phyloP scores from a whole-genome alignment of 805 yeast species.

The Candida ovalis region DNA sequence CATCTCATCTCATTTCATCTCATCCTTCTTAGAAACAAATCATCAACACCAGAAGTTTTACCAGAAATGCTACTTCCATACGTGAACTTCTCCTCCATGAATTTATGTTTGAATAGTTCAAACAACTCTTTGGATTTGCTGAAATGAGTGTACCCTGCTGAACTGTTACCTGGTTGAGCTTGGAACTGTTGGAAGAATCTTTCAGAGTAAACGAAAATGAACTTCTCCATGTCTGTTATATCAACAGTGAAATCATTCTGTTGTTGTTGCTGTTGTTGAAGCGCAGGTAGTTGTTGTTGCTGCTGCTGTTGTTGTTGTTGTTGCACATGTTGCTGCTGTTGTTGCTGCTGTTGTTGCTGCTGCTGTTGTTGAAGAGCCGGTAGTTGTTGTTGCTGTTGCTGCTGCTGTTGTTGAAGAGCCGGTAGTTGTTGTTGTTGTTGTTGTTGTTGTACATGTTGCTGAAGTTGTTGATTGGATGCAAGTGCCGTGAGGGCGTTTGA shows the following conservation, averaged over 20 bases:
- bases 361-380: neutral
- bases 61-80: conserved; percentile 12
- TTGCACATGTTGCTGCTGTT: neutral
- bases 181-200: conserved; percentile 23
- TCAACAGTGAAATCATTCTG: conserved; percentile 14
- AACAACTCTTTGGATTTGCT: conserved; percentile 25
- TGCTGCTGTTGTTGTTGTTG: conserved; percentile 4
- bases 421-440: conserved; percentile 4
- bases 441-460: conserved; percentile 2
- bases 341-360: conserved; percentile 3
- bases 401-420: neutral
- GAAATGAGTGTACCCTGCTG: neutral
- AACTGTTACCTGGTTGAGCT: neutral
- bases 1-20: conserved; percentile 5
- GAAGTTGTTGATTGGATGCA: neutral
- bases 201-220: conserved; percentile 31
- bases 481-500: neutral
- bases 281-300: conserved; percentile 3
- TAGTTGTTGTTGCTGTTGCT: conserved; percentile 5
- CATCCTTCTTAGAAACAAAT: conserved; percentile 18
- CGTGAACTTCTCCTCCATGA: conserved; percentile 30
- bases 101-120: conserved; percentile 27
- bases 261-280: conserved; percentile 1
- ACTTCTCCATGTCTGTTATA: conserved; percentile 30
- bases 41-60: conserved; percentile 16